Evolutionary conservation across 192 early-diverging fungal genomes (phyloP), one percentile per base, ranked within the genome.

Genomic region (Geranomyces michiganensis): DNA sequence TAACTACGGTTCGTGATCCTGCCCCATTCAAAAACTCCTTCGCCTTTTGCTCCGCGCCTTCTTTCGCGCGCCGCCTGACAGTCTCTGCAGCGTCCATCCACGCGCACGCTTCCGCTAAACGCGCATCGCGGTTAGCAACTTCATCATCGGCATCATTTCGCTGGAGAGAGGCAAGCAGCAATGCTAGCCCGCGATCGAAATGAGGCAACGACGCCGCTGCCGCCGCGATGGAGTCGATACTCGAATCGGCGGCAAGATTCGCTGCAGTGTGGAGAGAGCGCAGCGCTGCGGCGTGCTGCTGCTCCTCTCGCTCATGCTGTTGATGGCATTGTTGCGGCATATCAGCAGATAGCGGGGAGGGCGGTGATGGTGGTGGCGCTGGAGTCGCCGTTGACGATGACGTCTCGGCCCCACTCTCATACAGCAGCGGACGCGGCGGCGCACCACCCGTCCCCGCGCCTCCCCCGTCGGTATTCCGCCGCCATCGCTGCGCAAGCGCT

Each of bases 391-490:
- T 53, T 15, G 19, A 26, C 24, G 51, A 3, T 7, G 24, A 3
- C n/a, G 51, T 15, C n/a, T 4, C n/a, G 17, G 4, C n/a, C n/a
- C n/a, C n/a, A n/a, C n/a, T n/a, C n/a, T n/a, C n/a, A n/a, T n/a
- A n/a, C n/a, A n/a, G 51, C 51, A 53, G 51, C 51, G 51, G 51
- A 53, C 24, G 4, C 24, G 51, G 51, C 51, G 51, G 51, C 51
- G 6, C 7, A 3, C 51, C 7, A 8, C 51, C 24, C n/a, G 17
- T 41, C 36, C 19, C n/a, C 51, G 15, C 51, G 4, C 3, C 51
- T 53, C 45, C 0, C 43, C 15, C 14, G 22, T 65, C 41, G 8
- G 44, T 31, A 21, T 22, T 47, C n/a, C 17, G 19, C 14, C 19
- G 15, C 19, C 15, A 15, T 33, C 19, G 26, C 14, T 59, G 48